These are phyloP conservation scores for Moricandia arvensis DNA, from an alignment of 345 rosid species.

Conservation along the genomic window DNA sequence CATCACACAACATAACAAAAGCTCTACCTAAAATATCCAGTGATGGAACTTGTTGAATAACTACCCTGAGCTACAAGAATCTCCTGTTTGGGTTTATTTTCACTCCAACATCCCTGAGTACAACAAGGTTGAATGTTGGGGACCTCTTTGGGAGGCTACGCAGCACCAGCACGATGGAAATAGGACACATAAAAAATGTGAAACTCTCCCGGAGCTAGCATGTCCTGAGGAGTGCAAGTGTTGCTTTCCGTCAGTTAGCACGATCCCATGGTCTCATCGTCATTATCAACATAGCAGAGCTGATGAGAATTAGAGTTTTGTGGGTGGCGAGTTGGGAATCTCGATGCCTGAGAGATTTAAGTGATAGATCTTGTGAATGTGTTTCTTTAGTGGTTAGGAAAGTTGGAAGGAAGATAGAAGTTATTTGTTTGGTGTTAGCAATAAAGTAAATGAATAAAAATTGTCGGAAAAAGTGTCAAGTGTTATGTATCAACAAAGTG, in stretches of 20 bases:
- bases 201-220: conserved; percentile 41
- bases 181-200: background rate
- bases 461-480: background rate
- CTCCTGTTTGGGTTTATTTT: conserved; percentile 89
- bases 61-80: conserved; percentile 80
- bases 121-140: conserved; percentile 86
- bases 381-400: background rate
- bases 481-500: background rate
- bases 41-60: conserved; percentile 57
- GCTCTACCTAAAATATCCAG: no score
- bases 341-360: conserved; percentile 14
- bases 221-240: conserved; percentile 52
- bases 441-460: background rate
- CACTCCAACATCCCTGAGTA: conserved; percentile 75
- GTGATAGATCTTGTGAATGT: background rate
- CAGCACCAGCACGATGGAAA: conserved; percentile 19
- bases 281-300: conserved; percentile 8
- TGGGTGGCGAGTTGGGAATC: conserved; percentile 4
- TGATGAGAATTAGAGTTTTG: background rate
- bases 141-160: conserved; percentile 56
- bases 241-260: conserved; percentile 62
- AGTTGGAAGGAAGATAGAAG: no score
- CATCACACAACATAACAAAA: no score
- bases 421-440: background rate
- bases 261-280: conserved; percentile 49